These are phyloP conservation scores for Fusarium citri DNA, from an alignment of 2,329 filamentous ascomycete species.

Conservation along the genomic window DNA sequence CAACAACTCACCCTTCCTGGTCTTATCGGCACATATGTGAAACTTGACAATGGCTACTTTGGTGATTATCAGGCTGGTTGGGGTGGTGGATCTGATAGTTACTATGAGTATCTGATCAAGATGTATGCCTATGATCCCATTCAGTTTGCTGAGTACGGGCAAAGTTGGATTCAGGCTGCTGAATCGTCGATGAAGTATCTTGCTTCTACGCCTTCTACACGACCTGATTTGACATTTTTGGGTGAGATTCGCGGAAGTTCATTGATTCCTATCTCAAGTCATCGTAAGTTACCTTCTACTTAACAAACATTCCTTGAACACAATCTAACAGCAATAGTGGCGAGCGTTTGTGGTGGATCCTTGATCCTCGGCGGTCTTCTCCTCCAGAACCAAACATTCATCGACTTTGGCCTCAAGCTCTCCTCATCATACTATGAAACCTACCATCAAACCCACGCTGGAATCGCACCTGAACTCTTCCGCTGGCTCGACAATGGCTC, in stretches of 20 bases:
- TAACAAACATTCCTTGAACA: rapidly evolving
- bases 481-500: conserved; percentile 36
- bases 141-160: conserved; percentile 5
- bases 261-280: background rate
- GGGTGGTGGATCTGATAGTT: conserved; percentile 38
- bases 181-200: conserved; percentile 7
- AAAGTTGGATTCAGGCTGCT: conserved; percentile 4
- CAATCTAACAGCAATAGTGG: background rate
- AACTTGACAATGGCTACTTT: conserved; percentile 17
- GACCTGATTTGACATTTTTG: conserved; percentile 4
- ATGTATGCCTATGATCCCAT: conserved; percentile 39
- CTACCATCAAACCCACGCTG: conserved; percentile 25
- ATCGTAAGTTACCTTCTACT: background rate
- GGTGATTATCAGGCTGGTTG: conserved; percentile 36
- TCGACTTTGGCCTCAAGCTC: conserved; percentile 6
- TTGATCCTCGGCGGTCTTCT: background rate
- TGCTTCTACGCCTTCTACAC: conserved; percentile 6
- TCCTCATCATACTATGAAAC: conserved; percentile 15
- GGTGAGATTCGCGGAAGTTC: background rate
- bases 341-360: conserved; percentile 9
- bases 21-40: conserved; percentile 23
- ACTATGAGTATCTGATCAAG: conserved; percentile 41
- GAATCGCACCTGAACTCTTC: conserved; percentile 34
- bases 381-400: conserved; percentile 1
- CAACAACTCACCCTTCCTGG: conserved; percentile 19